Evolutionary conservation across 805 yeast genomes (phyloP), one percentile per base, ranked within the genome.

Genomic region (Scheffersomyces amazonensis): DNA sequence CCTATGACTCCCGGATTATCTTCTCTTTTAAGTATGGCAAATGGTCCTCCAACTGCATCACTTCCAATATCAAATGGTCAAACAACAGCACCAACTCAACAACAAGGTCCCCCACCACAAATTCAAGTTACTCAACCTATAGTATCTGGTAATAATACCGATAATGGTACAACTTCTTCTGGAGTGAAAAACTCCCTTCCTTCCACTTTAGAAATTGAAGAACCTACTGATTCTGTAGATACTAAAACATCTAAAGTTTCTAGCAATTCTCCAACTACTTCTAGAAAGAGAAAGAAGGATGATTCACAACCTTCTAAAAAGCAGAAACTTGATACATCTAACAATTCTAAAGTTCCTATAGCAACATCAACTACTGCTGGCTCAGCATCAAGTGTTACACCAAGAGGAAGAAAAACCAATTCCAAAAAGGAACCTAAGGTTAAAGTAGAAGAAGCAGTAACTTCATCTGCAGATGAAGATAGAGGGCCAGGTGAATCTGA

Each of bases 1-100:
- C 66, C 71, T 19, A 69, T 72, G 53, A 73, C 78, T 2, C 80
- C 81, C 0, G 75, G 75, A 0, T 53, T 76, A 21, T 59, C 61
- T 31, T 58, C 64, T 36, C 52, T 69, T n/a, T 46, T 67, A 22
- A 71, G 72, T 1, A 52, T 66, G 19, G 48, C 56, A 8, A 39
- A 42, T 13, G 34, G 25, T 11, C 37, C 42, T 17, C 25, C 33
- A 32, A 13, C 31, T 24, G 12, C 32, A n/a, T 12, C 37, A 35
- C 21, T 39, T 31, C 24, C 45, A 37, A 32, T 43, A 16, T 16
- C 43, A 37, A 29, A 42, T 37, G 15, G 38, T 36, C 15, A 18
- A 17, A 16, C 30, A 35, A 27, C 36, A 21, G 23, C 41, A 4
- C 39, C 39, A 15, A 18, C 13, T 13, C 34, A 36, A 23, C 39